A percentile compares a stretch with the other conserved stretches of the same genome.
Conservation (phyloP, 2,329 filamentous ascomycete genomes). For the Hypoxylon sp. region DNA sequence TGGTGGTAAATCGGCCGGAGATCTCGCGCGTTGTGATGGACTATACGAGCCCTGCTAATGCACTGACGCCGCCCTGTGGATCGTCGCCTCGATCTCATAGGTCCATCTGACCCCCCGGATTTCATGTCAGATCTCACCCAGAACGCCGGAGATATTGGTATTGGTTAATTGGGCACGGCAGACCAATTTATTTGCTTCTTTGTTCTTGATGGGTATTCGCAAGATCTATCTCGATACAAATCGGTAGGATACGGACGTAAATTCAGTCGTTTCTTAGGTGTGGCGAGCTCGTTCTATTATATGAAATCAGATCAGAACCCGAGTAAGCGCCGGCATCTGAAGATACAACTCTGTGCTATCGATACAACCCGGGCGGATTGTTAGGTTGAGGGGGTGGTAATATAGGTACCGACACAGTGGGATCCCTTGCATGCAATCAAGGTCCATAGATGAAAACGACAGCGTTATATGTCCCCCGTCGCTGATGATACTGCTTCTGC, state of each 20-base stretch:
- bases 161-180: slow-evolving; percentile 33
- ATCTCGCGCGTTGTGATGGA: slow-evolving; percentile 18
- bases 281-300: slow-evolving; percentile 48
- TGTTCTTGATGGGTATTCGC: slow-evolving; percentile 28
- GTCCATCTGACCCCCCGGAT: slow-evolving; percentile 45
- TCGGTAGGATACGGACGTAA: slow-evolving; percentile 50
- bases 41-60: slow-evolving; percentile 38
- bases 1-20: slow-evolving; percentile 16
- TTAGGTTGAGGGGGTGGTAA: slow-evolving; percentile 37
- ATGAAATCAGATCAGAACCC: slow-evolving; percentile 40
- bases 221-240: slow-evolving; percentile 22
- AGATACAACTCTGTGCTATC: slow-evolving; percentile 29
- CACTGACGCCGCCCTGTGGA: slow-evolving; percentile 43
- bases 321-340: slow-evolving; percentile 35
- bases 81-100: slow-evolving; percentile 50
- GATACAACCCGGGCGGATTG: slow-evolving; percentile 26
- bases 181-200: slow-evolving; percentile 46
- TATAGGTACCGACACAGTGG: slow-evolving; percentile 40
- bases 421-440: slow-evolving; percentile 47
- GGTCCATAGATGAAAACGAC: slow-evolving; percentile 31
- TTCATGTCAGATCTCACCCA: slow-evolving; percentile 51
- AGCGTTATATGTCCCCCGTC: slow-evolving; percentile 33
- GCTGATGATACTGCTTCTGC: slow-evolving; percentile 33
- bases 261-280: slow-evolving; percentile 43
- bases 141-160: slow-evolving; percentile 46